Percentiles rank a stretch among this genome's conserved stretches.
Conservation (phyloP, 257 asterid genomes). For the Cinchona pubescens region DNA sequence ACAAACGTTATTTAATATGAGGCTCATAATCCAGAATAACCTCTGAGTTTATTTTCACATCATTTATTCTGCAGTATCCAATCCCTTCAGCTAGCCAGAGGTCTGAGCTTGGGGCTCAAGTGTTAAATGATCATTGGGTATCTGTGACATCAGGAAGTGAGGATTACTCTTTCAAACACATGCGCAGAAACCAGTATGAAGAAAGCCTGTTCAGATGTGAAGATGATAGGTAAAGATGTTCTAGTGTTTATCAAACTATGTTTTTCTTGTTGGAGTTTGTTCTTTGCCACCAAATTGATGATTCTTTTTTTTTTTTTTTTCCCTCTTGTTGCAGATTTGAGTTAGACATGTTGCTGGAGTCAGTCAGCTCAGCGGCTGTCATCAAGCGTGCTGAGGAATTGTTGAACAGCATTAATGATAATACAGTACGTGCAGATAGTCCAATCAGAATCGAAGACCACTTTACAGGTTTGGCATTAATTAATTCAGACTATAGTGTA, state of each 20-base stretch:
- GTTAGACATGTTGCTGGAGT: constrained; percentile 94
- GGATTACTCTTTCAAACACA: constrained; percentile 96
- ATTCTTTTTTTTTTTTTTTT: neutral
- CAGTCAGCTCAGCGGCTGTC: constrained; percentile 75
- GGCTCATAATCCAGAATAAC: neutral
- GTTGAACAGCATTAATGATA: constrained; percentile 54
- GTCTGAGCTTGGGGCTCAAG: constrained; percentile 87
- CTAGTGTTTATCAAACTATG: neutral
- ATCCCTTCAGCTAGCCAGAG: constrained; percentile 83
- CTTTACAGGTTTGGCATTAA: constrained; percentile 68
- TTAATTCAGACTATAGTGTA: constrained; percentile 5
- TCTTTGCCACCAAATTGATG: neutral
- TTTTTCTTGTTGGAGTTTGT: neutral
- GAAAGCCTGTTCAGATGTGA: constrained; percentile 98
- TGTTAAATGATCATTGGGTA: constrained; percentile 89
- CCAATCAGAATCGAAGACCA: constrained; percentile 71
- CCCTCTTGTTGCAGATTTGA: constrained; percentile 73
- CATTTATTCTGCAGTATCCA: constrained; percentile 68
- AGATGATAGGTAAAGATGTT: constrained; percentile 73
- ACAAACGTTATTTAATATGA: neutral
- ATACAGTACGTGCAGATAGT: constrained; percentile 52
- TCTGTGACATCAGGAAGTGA: constrained; percentile 99
- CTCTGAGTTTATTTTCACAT: neutral
- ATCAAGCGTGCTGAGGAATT: constrained; percentile 87
- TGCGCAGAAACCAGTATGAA: constrained; percentile 95